These are phyloP conservation scores for Trichoderma koningiopsis DNA, from an alignment of 2,329 filamentous ascomycete genomes.

Conservation along the genomic window DNA sequence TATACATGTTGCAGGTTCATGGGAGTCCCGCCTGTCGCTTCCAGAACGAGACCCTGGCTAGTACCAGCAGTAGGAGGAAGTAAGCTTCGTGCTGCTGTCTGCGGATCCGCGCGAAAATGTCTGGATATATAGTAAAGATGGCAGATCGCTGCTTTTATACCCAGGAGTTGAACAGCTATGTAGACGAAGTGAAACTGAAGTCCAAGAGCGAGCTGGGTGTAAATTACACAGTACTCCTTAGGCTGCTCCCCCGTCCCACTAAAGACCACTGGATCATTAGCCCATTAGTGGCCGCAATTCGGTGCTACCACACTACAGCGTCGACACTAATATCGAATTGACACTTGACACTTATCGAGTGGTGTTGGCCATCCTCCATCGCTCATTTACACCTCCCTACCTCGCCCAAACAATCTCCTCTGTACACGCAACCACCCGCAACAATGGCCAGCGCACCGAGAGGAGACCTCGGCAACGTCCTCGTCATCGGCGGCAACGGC, in stretches of 20 bases:
- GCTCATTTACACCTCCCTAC: not conserved
- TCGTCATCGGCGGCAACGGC: constrained; percentile 81
- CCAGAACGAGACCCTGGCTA: not conserved
- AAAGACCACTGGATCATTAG: not conserved
- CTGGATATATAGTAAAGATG: not conserved
- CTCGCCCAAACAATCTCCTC: not conserved
- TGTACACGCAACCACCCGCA: not conserved
- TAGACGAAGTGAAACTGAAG: not conserved
- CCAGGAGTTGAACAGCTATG: not conserved
- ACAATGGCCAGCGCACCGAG: constrained; percentile 25
- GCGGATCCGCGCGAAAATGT: not conserved
- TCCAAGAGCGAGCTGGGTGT: not conserved
- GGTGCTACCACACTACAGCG: not conserved
- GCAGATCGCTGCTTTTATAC: not conserved
- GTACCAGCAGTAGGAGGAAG: too few relatives aligned
- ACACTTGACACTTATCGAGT: not conserved
- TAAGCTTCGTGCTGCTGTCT: not conserved
- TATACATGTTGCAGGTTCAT: constrained; percentile 12
- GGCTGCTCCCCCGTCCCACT: not conserved
- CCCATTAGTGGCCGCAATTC: not conserved
- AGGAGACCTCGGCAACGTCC: constrained; percentile 64
- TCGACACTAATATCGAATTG: not conserved
- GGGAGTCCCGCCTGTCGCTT: not conserved
- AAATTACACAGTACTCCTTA: not conserved
- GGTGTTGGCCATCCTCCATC: not conserved